Evolutionary conservation across 805 yeast species (phyloP), one percentile per base, ranked within the genome.

Genomic region (Suhomyces sp.): DNA sequence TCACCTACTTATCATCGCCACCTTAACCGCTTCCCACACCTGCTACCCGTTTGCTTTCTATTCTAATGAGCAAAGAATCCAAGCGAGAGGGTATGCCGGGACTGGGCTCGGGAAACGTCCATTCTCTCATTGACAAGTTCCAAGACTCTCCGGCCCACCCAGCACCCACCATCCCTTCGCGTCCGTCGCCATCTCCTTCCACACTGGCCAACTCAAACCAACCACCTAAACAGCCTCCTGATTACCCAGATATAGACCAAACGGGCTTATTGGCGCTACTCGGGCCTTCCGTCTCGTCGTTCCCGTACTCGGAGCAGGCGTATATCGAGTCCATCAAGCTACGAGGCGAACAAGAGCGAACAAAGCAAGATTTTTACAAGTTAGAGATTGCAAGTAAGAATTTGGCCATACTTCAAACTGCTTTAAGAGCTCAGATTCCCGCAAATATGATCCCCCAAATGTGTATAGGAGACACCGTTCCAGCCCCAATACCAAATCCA

Each of bases 351-450:
- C 93, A 87, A 62, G 97, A 92, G 64, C 76, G 79, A 43, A 86
- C 97, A 1, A 86, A 86, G 57, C 97, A 91, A 65, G 94, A 87
- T 57, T 85, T 76, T 58, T 86, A 87, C 64, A 79, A 78, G 49
- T 71, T 85, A 19, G 96, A 91, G 62, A 70, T 78, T 40, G 74
- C 86, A 22, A 78, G 79, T 41, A 78, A 80, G 51, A 79, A 87
- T 20, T 68, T 86, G 29, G 85, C 85, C 48, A 73, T 91, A 17
- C 60, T 92, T 47, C 81, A 81, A 53, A 70, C 75, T 12, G 92
- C 96, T 0, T 60, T 80, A 4, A 71, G 71, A 21, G 79, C 84
- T 12, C 84, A 85, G 15, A 71, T 91, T 2, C 94, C 96, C 0
- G 73, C 84, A 0, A 67, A 78, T 46, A 64, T 85, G 54, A 83